Conservation (phyloP, 345 rosid species). For the Trapa bicornis region DNA sequence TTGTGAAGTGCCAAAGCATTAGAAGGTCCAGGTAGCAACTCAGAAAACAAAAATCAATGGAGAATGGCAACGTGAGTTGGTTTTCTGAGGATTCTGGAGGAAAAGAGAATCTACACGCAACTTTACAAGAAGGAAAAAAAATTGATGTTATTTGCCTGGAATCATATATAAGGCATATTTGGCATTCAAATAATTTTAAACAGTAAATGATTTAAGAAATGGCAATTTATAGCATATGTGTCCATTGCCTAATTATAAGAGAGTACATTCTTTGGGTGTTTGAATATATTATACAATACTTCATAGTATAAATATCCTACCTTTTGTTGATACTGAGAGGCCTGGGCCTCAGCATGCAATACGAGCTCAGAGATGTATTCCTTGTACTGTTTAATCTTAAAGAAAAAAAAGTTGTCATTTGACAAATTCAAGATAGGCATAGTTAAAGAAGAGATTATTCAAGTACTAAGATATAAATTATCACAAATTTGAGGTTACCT, state of each 20-base stretch:
- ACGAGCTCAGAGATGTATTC: constrained; percentile 66
- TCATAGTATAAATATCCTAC: constrained; percentile 18
- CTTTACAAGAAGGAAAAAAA: background rate
- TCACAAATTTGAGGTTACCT: constrained; percentile 31
- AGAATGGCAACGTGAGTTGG: background rate
- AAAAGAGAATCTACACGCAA: background rate
- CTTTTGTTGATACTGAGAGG: constrained; percentile 76
- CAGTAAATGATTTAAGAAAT: background rate
- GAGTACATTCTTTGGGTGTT: background rate
- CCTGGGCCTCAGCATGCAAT: constrained; percentile 89
- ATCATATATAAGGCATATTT: background rate
- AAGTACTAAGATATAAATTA: background rate
- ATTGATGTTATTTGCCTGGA: background rate
- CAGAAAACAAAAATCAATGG: background rate
- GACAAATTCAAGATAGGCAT: background rate
- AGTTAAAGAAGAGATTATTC: background rate
- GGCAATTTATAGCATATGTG: background rate
- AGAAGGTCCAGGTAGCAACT: background rate
- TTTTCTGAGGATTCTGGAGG: background rate
- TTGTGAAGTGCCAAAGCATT: background rate
- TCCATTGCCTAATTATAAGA: background rate
- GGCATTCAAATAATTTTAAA: background rate
- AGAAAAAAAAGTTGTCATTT: constrained; percentile 12
- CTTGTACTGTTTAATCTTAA: constrained; percentile 61
- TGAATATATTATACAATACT: background rate